Conservation (phyloP, 108 stramenopile species). For the Conticribra weissflogii region DNA sequence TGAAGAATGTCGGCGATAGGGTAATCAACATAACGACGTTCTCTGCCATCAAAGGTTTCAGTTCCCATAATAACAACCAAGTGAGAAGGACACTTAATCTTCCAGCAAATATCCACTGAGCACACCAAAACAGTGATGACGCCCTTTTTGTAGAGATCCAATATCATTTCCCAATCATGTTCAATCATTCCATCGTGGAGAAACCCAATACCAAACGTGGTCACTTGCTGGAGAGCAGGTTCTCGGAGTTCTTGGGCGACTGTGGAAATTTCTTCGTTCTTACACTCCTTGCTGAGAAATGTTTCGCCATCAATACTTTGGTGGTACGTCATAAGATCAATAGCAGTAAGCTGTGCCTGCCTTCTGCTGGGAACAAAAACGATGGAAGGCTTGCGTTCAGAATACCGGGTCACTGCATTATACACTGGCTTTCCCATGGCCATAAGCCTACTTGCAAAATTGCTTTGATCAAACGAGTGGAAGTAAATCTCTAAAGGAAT, state of each 20-base stretch:
- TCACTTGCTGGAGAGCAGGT: constrained; percentile 85
- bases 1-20: constrained; percentile 91
- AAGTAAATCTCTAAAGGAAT: constrained; percentile 93
- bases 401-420: constrained; percentile 78
- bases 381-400: constrained; percentile 78
- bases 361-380: constrained; percentile 95
- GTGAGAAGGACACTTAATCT: constrained; percentile 70
- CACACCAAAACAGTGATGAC: constrained; percentile 84
- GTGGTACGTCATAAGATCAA: constrained; percentile 95
- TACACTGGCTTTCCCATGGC: constrained; percentile 98
- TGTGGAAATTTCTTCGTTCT: constrained; percentile 29
- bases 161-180: constrained; percentile 76
- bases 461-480: constrained; percentile 93
- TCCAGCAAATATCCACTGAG: constrained; percentile 90
- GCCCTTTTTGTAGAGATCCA: constrained; percentile 71
- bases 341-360: constrained; percentile 97
- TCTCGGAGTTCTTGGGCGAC: constrained; percentile 65
- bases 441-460: constrained; percentile 89
- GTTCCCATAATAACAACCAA: constrained; percentile 97
- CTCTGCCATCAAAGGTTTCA: constrained; percentile 92
- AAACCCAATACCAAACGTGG: constrained; percentile 90
- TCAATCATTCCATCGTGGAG: constrained; percentile 90
- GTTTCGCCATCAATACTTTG: constrained; percentile 66
- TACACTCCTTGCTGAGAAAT: constrained; percentile 50
- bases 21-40: constrained; percentile 94